phyloP scores from a whole-genome alignment of 345 rosid genomes.

The Corymbia maculata region DNA sequence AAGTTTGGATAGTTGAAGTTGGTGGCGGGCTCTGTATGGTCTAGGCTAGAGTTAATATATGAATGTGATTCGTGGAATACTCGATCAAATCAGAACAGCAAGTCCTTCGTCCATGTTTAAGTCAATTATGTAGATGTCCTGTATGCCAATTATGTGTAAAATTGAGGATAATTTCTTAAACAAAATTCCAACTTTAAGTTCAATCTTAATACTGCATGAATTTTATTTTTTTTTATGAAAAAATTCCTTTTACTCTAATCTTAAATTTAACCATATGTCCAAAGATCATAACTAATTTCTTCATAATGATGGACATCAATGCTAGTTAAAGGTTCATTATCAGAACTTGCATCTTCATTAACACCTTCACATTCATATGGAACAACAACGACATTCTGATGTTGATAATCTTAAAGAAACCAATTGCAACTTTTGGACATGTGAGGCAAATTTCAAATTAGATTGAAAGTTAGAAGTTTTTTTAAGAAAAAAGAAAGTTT shows the following conservation, averaged over 20 bases:
- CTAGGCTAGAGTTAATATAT: no score
- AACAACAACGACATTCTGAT: neutral
- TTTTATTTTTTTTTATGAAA: no score
- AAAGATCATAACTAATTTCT: no score
- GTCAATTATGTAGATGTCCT: neutral
- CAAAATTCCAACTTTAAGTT: neutral
- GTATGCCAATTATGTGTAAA: neutral
- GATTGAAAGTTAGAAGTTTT: neutral
- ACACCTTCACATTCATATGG: neutral
- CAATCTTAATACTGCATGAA: neutral
- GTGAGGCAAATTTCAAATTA: neutral
- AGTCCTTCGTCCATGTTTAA: neutral
- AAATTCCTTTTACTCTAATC: neutral
- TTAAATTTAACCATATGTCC: neutral
- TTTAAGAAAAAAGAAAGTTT: no score
- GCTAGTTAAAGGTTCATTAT: neutral
- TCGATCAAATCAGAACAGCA: no score
- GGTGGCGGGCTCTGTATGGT: no score
- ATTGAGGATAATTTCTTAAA: neutral
- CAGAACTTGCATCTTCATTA: no score
- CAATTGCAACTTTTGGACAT: neutral
- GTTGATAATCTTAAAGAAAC: neutral
- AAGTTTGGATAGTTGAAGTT: no score
- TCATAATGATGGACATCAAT: fast-evolving
- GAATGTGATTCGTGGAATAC: neutral